A percentile compares a stretch with the other conserved stretches of the same genome.
These are phyloP conservation scores for Tothia fuscella DNA, from an alignment of 2,329 filamentous ascomycete species.

Conservation along the genomic window DNA sequence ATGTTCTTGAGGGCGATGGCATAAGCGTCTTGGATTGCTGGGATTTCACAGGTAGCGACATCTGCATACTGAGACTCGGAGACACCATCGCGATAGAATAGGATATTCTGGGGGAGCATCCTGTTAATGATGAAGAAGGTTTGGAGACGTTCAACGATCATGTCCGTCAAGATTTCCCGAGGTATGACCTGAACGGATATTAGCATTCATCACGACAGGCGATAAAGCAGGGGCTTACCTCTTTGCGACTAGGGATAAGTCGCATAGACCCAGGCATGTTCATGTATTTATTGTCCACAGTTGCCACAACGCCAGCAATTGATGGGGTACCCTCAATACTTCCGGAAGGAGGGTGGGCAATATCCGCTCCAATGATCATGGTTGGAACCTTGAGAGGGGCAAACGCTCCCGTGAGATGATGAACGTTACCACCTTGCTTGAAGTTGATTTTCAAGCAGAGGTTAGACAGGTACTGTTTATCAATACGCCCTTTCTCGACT, in stretches of 20 bases:
- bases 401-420: not conserved
- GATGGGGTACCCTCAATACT: conserved; percentile 21
- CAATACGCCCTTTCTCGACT: not conserved
- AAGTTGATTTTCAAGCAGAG: not conserved
- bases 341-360: conserved; percentile 26
- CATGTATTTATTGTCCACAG: conserved; percentile 20
- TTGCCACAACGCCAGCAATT: conserved; percentile 32
- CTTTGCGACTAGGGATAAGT: not conserved
- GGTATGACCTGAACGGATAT: not conserved
- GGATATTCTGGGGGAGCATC: conserved; percentile 13
- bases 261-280: conserved; percentile 15
- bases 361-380: conserved; percentile 32
- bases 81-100: conserved; percentile 22
- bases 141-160: conserved; percentile 15
- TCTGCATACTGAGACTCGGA: conserved; percentile 25
- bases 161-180: conserved; percentile 6
- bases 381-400: conserved; percentile 13
- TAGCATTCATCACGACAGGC: not conserved
- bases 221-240: not conserved
- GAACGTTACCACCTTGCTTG: not conserved
- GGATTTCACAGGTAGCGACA: conserved; percentile 27
- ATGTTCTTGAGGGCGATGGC: conserved; percentile 13
- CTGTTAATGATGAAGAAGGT: conserved; percentile 8
- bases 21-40: not conserved
- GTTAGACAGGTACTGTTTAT: not conserved